Base-by-base conservation (phyloP, 78 protist genomes). In the Tieghemostelium lacteum region DNA sequence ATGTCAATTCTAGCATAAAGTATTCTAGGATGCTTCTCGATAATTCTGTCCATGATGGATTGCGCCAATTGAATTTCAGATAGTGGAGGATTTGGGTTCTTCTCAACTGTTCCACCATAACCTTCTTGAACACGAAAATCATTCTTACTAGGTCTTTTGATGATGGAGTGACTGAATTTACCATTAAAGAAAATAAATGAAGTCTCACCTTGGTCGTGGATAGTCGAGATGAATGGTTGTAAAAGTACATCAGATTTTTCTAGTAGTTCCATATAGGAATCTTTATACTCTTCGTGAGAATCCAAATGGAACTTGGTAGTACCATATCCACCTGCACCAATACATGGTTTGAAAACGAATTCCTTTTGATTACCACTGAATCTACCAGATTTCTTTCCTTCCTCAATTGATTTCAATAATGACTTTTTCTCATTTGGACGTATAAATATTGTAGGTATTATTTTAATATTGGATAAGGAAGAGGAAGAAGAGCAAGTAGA, bases 311-410 rank as follows among this genome's bases (percentile, higher is more conserved):
- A 83, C 69, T 33, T 26, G 2, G 34, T 54, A 10, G 91, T 69
- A n/a, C 91, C 91, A 57, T 69, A 83, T n/a, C 91, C 73, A 45
- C 37, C 39, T 7, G 91, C 91, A 29, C 91, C 91, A 55, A 83
- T 24, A 20, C 63, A 39, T 37, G 91, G 91, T 33, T 83, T 83
- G 6, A 42, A 60, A 2, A 83, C 91, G 57, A 83, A 83, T 16
- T 36, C 17, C 10, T 10, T 17, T 58, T 66, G 73, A 45, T 55
- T 52, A n/a, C 14, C n/a, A 34, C 10, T 19, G 54, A 83, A 83
- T 52, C 29, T 57, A 6, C 65, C 75, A 5, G 36, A 26, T 58
- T 60, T 34, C 20, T 57, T 69, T 26, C 70, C 80, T 17, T 60
- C 70, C n/a, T 69, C 37, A 42, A 69, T 60, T 10, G 22, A 45